Percentiles rank a stretch among this genome's conserved stretches.
Conservation (phyloP, 352 stramenopile genomes). For the Phytophthora colocasiae region DNA sequence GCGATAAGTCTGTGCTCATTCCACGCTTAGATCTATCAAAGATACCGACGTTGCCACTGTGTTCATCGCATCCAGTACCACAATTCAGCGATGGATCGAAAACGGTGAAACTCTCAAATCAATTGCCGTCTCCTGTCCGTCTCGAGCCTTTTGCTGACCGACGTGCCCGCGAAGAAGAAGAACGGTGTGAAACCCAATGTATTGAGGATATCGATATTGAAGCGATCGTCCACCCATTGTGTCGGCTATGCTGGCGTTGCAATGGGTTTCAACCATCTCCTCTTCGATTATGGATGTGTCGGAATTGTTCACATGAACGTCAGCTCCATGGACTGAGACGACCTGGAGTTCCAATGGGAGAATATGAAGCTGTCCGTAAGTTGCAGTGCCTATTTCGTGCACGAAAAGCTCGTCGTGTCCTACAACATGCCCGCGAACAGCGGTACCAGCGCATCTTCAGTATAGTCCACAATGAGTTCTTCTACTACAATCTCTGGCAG, state of each 20-base stretch:
- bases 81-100: slow-evolving; percentile 37
- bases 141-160: slow-evolving; percentile 67
- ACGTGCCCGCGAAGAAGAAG: slow-evolving; percentile 35
- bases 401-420: slow-evolving; percentile 47
- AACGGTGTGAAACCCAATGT: slow-evolving; percentile 45
- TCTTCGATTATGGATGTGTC: slow-evolving; percentile 72
- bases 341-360: slow-evolving; percentile 47
- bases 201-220: slow-evolving; percentile 77
- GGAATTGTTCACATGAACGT: slow-evolving; percentile 75
- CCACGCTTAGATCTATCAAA: slow-evolving; percentile 57
- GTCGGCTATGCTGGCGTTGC: slow-evolving; percentile 80
- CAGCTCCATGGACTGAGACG: slow-evolving; percentile 63
- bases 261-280: slow-evolving; percentile 77
- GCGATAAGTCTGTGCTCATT: slow-evolving; percentile 47
- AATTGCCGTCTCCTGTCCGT: slow-evolving; percentile 35
- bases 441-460: slow-evolving; percentile 81
- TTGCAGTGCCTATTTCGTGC: slow-evolving; percentile 76
- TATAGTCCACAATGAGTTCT: slow-evolving; percentile 77
- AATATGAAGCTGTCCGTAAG: slow-evolving; percentile 83
- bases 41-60: slow-evolving; percentile 46
- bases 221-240: slow-evolving; percentile 71
- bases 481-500: slow-evolving; percentile 81
- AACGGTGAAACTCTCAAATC: slow-evolving; percentile 6
- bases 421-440: slow-evolving; percentile 65
- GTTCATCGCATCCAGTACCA: slow-evolving; percentile 46